Evolutionary conservation across 192 early-diverging fungal genomes (phyloP), one percentile per base, ranked within the genome.

Genomic region (Podila verticillata): DNA sequence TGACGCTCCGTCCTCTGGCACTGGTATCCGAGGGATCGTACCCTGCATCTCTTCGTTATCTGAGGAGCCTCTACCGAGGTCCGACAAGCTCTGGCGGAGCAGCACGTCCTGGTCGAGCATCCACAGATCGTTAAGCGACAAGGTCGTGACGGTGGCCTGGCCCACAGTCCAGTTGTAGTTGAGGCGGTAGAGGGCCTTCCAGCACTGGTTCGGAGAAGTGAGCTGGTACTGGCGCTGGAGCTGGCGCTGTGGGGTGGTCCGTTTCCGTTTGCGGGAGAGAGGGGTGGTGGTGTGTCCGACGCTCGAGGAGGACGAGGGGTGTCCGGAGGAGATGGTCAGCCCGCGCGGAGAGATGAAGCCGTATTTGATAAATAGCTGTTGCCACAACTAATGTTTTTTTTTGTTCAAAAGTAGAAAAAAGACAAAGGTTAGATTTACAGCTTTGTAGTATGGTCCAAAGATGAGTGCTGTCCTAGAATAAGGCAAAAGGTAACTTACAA

Each of bases 131-230:
- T 68, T 44, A 28, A 64, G 29, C 2, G 77, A 65, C 4, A 80
- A 60, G 13, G 61, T 63, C 4, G 65, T 59, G 3, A 80, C 70
- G 10, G 48, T 54, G 0, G 77, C 77, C 34, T 80, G 77, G 2
- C 77, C 77, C 61, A 72, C 64, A 15, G 72, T 57, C 77, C 77
- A 80, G 47, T 80, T 80, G 34, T 80, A 51, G 28, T 80, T 80
- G 35, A 80, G 65, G 56, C 48, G 48, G 15, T 80, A 80, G 13
- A 80, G 60, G 0, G 77, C 77, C 57, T 80, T 80, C 77, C 77
- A 80, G 57, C 77, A 80, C 20, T 44, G 65, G 19, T 63, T 49
- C 10, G 24, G 3, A 35, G 36, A 12, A 31, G 49, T 35, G 20
- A 70, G 60, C 12, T 60, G 68, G 29, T 64, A 29, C 17, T 35